Evolutionary conservation across 345 rosid species (phyloP).

Genomic region (Camelina sativa): DNA sequence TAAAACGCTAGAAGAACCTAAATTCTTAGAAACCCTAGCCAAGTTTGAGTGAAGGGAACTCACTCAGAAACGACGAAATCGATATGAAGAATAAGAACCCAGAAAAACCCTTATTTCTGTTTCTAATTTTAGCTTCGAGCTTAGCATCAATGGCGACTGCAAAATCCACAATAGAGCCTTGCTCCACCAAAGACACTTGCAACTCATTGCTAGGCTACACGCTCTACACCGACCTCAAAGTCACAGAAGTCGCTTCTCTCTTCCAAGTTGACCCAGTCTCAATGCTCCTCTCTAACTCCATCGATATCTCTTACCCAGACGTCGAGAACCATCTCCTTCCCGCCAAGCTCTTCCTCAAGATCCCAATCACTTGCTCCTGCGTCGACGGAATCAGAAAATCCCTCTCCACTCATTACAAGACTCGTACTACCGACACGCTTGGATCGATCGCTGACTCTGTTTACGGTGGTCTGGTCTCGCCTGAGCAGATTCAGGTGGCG

Average conservation of each 20-base stretch:
- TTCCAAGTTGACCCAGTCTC: constrained; percentile 88
- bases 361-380: constrained; percentile 85
- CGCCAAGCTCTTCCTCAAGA: constrained; percentile 71
- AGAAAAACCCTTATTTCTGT: constrained; percentile 30
- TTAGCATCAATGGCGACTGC: constrained; percentile 47
- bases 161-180: constrained; percentile 95
- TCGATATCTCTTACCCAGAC: constrained; percentile 90
- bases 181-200: constrained; percentile 80
- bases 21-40: constrained; percentile 24
- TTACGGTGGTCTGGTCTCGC: constrained; percentile 81
- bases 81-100: constrained; percentile 53
- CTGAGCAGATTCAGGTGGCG: constrained; percentile 88
- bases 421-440: constrained; percentile 80
- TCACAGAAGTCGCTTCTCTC: constrained; percentile 86
- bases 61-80: constrained; percentile 6
- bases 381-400: constrained; percentile 93
- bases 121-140: constrained; percentile 48
- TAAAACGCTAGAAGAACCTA: constrained; percentile 13
- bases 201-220: constrained; percentile 88
- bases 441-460: constrained; percentile 64
- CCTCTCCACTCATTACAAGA: constrained; percentile 73
- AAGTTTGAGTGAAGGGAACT: background rate
- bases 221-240: constrained; percentile 91
- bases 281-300: constrained; percentile 77
- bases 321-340: constrained; percentile 95